phyloP scores from a whole-genome alignment of 306 rosid species.

The Prunus dulcis region DNA sequence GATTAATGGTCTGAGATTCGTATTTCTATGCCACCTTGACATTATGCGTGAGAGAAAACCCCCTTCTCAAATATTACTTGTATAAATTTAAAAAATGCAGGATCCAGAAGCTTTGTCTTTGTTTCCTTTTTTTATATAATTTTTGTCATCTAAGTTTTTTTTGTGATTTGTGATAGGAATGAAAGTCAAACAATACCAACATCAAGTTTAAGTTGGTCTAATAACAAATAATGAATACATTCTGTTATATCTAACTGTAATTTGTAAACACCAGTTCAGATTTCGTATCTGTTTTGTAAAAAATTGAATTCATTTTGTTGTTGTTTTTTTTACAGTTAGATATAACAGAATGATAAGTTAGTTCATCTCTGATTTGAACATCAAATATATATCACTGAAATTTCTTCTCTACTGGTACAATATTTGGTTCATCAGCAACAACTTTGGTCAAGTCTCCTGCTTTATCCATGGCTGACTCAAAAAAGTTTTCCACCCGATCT shows the following conservation, averaged over 20 bases:
- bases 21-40: fast-evolving
- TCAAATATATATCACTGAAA: not conserved
- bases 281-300: no score
- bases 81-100: not conserved
- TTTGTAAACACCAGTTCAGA: no score
- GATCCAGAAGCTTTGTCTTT: not conserved
- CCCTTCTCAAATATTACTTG: no score
- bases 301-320: no score
- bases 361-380: slow-evolving; percentile 7
- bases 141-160: not conserved
- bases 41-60: no score
- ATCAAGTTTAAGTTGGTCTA: no score
- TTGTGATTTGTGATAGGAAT: not conserved
- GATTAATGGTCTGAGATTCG: fast-evolving
- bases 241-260: no score
- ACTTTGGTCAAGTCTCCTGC: not conserved
- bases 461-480: slow-evolving; percentile 12
- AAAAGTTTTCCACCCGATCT: slow-evolving; percentile 25
- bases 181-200: not conserved
- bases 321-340: not conserved
- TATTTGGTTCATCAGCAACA: not conserved
- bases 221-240: no score
- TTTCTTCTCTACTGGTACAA: not conserved
- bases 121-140: not conserved
- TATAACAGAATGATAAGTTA: not conserved